Evolutionary conservation across 352 stramenopile species (phyloP).

Genomic region (Blastocystis sp.): DNA sequence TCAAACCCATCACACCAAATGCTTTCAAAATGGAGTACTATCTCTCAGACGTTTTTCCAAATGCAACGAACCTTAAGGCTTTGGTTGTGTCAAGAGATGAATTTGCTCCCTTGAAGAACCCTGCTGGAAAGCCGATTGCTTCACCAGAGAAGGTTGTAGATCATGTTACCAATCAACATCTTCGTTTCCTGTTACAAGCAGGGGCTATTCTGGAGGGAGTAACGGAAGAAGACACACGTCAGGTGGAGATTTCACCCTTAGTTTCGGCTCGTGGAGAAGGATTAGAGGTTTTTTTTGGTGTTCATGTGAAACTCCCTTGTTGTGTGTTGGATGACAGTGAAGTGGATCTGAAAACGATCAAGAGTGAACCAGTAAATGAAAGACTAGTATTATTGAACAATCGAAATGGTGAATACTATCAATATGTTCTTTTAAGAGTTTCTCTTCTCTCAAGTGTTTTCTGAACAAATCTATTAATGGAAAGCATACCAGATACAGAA

Average conservation of each 20-base stretch:
- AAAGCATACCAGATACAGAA: conserved; percentile 63
- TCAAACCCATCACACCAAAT: conserved; percentile 52
- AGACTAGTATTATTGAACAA: background rate
- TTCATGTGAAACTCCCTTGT: conserved; percentile 2
- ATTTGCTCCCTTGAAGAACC: conserved; percentile 15
- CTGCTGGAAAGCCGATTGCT: conserved; percentile 11
- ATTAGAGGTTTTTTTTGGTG: background rate
- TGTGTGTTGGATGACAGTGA: background rate
- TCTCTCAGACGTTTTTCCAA: conserved; percentile 3
- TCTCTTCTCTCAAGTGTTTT: background rate
- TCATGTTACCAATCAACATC: background rate
- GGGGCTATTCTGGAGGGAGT: background rate
- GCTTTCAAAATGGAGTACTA: conserved; percentile 58
- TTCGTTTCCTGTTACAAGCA: background rate
- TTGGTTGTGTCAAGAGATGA: conserved; percentile 27
- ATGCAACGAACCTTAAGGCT: background rate
- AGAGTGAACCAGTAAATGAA: background rate
- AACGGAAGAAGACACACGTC: background rate
- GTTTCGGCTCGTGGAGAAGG: conserved; percentile 19
- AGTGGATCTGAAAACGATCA: background rate
- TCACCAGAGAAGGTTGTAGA: conserved; percentile 28
- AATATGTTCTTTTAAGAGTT: conserved; percentile 43
- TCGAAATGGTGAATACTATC: background rate
- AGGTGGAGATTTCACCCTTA: conserved; percentile 51
- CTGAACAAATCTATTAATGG: conserved; percentile 29